Base-by-base conservation (phyloP, 2,329 filamentous ascomycete species). In the Lachnellula arida region DNA sequence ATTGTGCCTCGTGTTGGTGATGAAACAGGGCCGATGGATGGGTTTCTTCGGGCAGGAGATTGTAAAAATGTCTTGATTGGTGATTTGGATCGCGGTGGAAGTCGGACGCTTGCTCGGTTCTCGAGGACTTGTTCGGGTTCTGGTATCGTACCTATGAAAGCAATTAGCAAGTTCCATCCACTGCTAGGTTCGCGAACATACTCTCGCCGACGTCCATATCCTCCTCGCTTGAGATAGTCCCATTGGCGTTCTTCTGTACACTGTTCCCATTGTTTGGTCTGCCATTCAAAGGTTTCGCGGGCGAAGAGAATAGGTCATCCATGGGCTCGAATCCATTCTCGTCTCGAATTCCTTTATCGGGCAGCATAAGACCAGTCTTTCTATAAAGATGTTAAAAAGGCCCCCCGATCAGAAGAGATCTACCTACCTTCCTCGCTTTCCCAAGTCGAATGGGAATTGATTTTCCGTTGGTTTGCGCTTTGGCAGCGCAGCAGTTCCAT, bases 311-410 rank as follows among this genome's bases (percentile, higher is more conserved):
- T 62, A 97, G 84, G 63, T 84, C 84, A 37, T 93, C 89, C 56
- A 96, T 81, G 37, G 89, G 87, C 70, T 97, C 91, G 77, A 99
- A 85, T 72, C 93, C 94, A 78, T 96, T 79, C 71, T 95, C 91
- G 74, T 97, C 93, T 74, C 91, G 88, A 58, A 86, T 78, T 51
- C 90, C 90, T 54, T 78, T 84, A 67, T 96, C 90, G 66, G 85
- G 83, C 34, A 97, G 74, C 1, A 85, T 88, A 25, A 96, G 81
- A 46, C 94, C 94, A 0, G 94, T 99, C 80, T 96, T 95, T 65
- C 93, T 97, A 64, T 49, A 51, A 7, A 19, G 17, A 8, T 9
- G 47, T 61, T 60, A 65, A 63, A 65, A 54, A 2, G 32, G 40
- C 46, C 19, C 11, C 11, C 43, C 19, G 12, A 44, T 12, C 46